Evolutionary conservation across 2,329 filamentous ascomycete genomes (phyloP).

Genomic region (Endoconidiophora polonica): DNA sequence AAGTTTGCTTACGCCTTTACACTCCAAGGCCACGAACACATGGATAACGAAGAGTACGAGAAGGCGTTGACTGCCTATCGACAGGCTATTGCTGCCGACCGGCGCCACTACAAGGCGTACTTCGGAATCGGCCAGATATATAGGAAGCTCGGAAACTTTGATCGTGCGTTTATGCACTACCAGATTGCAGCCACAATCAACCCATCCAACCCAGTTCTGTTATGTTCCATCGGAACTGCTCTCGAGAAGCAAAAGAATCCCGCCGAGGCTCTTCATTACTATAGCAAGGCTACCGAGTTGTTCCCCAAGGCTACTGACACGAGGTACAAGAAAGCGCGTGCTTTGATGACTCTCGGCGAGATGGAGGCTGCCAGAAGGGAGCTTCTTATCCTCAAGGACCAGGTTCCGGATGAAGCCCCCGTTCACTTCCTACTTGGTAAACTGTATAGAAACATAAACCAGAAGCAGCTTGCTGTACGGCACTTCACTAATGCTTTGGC

Average conservation of each 20-base stretch:
- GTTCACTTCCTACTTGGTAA: slow-evolving; percentile 90
- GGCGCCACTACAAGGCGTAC: slow-evolving; percentile 94
- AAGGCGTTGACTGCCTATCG: slow-evolving; percentile 82
- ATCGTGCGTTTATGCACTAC: slow-evolving; percentile 85
- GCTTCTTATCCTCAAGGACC: slow-evolving; percentile 71
- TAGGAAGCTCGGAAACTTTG: slow-evolving; percentile 77
- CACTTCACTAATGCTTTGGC: slow-evolving; percentile 93
- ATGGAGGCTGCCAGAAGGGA: slow-evolving; percentile 62
- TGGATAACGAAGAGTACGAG: slow-evolving; percentile 92
- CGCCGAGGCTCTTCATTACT: slow-evolving; percentile 62
- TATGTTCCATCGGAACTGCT: slow-evolving; percentile 82
- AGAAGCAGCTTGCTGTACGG: slow-evolving; percentile 66
- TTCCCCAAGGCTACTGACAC: slow-evolving; percentile 69
- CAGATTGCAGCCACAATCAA: slow-evolving; percentile 78
- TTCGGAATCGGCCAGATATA: slow-evolving; percentile 76
- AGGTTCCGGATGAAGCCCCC: slow-evolving; percentile 86
- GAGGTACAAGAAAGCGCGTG: slow-evolving; percentile 82
- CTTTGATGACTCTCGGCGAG: slow-evolving; percentile 58
- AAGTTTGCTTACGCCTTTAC: slow-evolving; percentile 93
- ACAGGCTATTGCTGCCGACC: slow-evolving; percentile 68
- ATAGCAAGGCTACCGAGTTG: slow-evolving; percentile 65
- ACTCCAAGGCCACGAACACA: slow-evolving; percentile 86
- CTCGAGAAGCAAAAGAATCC: slow-evolving; percentile 78
- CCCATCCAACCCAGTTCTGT: slow-evolving; percentile 78
- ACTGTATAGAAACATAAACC: slow-evolving; percentile 55